phyloP scores from a whole-genome alignment of 1,284 basidiomycete genomes.

The Rhodotorula sp. region DNA sequence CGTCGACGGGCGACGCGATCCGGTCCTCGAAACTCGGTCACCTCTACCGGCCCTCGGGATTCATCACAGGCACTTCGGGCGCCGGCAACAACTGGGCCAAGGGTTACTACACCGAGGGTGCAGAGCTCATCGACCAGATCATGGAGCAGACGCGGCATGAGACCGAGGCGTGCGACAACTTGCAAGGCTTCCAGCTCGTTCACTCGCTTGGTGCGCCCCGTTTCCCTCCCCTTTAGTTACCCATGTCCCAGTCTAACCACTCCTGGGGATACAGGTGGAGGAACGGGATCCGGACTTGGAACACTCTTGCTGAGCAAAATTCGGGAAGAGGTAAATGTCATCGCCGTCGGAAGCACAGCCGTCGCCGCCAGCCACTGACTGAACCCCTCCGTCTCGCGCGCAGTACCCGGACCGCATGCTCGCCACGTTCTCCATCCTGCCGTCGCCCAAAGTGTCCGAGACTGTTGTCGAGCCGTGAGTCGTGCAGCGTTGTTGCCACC shows the following conservation, averaged over 20 bases:
- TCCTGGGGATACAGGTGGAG: slow-evolving; percentile 56
- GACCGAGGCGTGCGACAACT: slow-evolving; percentile 72
- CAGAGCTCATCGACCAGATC: slow-evolving; percentile 83
- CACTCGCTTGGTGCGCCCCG: slow-evolving; percentile 71
- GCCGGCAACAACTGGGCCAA: slow-evolving; percentile 92
- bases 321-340: slow-evolving; percentile 58
- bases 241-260: not conserved
- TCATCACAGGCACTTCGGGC: slow-evolving; percentile 65
- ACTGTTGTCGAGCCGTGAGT: slow-evolving; percentile 75
- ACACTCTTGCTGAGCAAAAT: slow-evolving; percentile 79
- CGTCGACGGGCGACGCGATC: slow-evolving; percentile 76
- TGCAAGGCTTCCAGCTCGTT: slow-evolving; percentile 91
- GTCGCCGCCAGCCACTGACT: too few relatives aligned
- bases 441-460: slow-evolving; percentile 91
- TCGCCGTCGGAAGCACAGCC: too few relatives aligned
- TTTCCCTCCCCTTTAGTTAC: not conserved
- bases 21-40: slow-evolving; percentile 19
- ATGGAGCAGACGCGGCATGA: slow-evolving; percentile 56
- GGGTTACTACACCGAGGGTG: slow-evolving; percentile 70
- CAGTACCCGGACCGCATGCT: slow-evolving; percentile 65
- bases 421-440: slow-evolving; percentile 86
- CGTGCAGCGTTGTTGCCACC: not conserved
- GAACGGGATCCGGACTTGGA: slow-evolving; percentile 84
- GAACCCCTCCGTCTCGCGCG: not conserved
- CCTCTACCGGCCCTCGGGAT: slow-evolving; percentile 72